phyloP scores from a whole-genome alignment of 345 rosid genomes.

The Lumnitzera racemosa region DNA sequence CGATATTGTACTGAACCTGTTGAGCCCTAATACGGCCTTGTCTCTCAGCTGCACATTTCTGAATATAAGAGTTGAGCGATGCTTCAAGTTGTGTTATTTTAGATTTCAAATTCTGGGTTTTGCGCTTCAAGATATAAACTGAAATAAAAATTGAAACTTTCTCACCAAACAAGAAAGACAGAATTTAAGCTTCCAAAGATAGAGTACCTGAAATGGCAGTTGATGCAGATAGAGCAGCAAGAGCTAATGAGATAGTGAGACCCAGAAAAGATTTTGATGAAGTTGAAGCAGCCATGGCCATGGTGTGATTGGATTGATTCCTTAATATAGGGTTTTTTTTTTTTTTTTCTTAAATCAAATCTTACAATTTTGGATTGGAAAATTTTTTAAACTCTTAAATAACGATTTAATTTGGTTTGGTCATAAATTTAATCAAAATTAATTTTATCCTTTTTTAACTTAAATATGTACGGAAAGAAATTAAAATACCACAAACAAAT shows the following conservation, averaged over 20 bases:
- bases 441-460: too few relatives aligned
- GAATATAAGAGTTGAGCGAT: constrained; percentile 48
- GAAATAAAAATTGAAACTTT: not conserved
- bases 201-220: constrained; percentile 24
- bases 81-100: constrained; percentile 45
- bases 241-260: constrained; percentile 8
- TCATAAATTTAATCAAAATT: too few relatives aligned
- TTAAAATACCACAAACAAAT: too few relatives aligned
- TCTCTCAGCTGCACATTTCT: constrained; percentile 72
- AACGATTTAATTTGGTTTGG: too few relatives aligned
- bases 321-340: too few relatives aligned
- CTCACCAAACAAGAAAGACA: not conserved
- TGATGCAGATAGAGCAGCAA: constrained; percentile 29
- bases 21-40: constrained; percentile 87
- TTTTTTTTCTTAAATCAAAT: too few relatives aligned
- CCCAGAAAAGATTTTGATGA: not conserved
- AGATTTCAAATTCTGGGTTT: constrained; percentile 20
- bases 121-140: constrained; percentile 50
- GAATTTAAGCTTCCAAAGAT: not conserved
- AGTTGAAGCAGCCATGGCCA: constrained; percentile 1
- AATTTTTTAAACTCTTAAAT: too few relatives aligned
- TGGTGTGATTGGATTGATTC: not conserved
- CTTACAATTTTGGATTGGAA: too few relatives aligned
- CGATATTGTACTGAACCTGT: constrained; percentile 38
- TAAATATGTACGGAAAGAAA: too few relatives aligned